Percentiles rank a stretch among this genome's conserved stretches.
Conservation (phyloP, 495 filamentous ascomycete genomes). For the Penicillium longicatenatum region DNA sequence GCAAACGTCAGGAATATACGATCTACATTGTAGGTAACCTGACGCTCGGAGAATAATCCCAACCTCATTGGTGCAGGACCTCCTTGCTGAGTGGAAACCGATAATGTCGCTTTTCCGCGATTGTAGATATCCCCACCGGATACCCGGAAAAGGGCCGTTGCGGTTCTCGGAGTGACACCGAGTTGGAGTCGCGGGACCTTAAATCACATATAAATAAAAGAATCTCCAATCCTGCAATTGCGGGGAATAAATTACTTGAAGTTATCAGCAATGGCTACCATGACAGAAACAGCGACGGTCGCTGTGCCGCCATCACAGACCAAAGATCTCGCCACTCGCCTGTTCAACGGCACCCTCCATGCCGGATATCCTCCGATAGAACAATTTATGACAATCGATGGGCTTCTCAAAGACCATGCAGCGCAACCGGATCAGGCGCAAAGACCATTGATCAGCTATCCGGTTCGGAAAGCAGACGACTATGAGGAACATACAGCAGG, state of each 20-base stretch:
- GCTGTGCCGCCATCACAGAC: slow-evolving; percentile 9
- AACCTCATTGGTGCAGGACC: too few relatives aligned
- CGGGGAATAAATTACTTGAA: not conserved
- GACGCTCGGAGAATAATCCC: too few relatives aligned
- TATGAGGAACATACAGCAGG: slow-evolving; percentile 32
- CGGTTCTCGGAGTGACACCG: not conserved
- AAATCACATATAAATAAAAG: not conserved
- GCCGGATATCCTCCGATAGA: slow-evolving; percentile 25
- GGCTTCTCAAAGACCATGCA: slow-evolving; percentile 27
- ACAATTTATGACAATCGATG: slow-evolving; percentile 28
- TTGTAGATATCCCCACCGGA: not conserved
- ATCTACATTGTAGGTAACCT: too few relatives aligned
- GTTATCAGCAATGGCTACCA: slow-evolving; percentile 18
- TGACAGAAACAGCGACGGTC: slow-evolving; percentile 17
- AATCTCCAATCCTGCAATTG: not conserved
- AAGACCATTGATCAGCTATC: slow-evolving; percentile 29
- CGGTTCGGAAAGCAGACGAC: slow-evolving; percentile 20
- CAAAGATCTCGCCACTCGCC: slow-evolving; percentile 25
- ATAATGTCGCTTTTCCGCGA: not conserved
- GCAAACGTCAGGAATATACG: too few relatives aligned
- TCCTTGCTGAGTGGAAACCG: not conserved
- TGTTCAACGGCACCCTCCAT: slow-evolving; percentile 30
- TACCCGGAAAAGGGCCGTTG: not conserved
- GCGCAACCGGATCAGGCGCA: slow-evolving; percentile 21
- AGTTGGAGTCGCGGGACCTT: not conserved